Evolutionary conservation across 148 eudicot species (phyloP).

Genomic region (Linanthus parryae): DNA sequence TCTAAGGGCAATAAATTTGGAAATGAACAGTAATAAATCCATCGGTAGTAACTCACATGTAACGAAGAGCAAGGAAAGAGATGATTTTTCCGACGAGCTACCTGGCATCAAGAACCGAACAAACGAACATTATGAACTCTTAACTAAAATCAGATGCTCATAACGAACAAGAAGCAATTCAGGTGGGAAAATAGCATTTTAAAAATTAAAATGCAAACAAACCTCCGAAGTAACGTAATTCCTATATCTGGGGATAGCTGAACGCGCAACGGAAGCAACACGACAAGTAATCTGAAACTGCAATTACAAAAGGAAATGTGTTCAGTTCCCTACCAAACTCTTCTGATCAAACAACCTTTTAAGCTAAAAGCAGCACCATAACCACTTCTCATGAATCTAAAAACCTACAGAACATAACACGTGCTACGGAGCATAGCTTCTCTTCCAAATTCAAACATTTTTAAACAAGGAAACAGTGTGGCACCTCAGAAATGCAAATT

Average conservation of each 20-base stretch:
- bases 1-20: no score
- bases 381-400: no score
- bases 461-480: no score
- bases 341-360: no score
- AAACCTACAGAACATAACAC: no score
- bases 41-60: conserved; percentile 24
- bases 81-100: conserved; percentile 25
- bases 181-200: not conserved
- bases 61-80: conserved; percentile 24
- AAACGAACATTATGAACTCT: conserved; percentile 2
- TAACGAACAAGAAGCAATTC: not conserved
- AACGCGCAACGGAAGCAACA: conserved; percentile 22
- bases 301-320: no score
- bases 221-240: conserved; percentile 47
- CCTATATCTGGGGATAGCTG: conserved; percentile 32
- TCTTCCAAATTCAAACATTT: no score
- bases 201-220: conserved; percentile 8
- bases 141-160: not conserved
- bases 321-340: no score
- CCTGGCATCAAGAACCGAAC: conserved; percentile 29
- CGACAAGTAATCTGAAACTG: conserved; percentile 40
- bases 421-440: no score
- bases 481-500: no score
- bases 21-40: not conserved
- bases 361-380: no score